A percentile compares a stretch with the other conserved stretches of the same genome.
Evolutionary conservation across 257 asterid genomes (phyloP).

Genomic region (Pogostemon cablin): DNA sequence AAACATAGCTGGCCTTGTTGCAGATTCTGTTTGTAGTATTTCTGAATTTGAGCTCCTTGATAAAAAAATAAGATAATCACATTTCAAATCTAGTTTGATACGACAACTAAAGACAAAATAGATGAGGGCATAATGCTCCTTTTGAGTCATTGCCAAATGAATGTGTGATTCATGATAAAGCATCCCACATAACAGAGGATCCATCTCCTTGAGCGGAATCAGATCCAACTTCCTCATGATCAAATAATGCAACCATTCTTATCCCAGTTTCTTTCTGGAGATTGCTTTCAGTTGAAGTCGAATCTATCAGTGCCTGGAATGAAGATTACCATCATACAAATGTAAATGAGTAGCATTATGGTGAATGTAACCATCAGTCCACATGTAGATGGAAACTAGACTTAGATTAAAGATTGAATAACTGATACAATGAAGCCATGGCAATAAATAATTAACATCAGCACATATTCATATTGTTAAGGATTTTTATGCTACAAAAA

Average conservation of each 20-base stretch:
- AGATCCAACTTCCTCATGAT: constrained; percentile 98
- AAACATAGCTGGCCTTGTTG: background rate
- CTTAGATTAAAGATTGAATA: background rate
- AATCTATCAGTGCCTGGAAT: constrained; percentile 88
- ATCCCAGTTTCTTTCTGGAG: constrained; percentile 80
- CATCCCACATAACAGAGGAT: constrained; percentile 85
- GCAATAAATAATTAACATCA: too few relatives aligned
- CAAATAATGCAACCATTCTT: constrained; percentile 94
- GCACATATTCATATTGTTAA: too few relatives aligned
- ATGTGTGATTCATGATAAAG: constrained; percentile 81
- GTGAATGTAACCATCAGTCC: too few relatives aligned
- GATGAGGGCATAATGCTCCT: constrained; percentile 41
- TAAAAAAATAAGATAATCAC: background rate
- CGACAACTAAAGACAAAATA: background rate
- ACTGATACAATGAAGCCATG: background rate
- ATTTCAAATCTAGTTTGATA: background rate
- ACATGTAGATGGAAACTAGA: too few relatives aligned
- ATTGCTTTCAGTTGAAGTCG: constrained; percentile 67
- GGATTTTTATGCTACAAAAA: too few relatives aligned
- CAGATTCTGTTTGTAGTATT: background rate
- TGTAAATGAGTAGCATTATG: constrained; percentile 4
- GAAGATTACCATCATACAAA: constrained; percentile 25
- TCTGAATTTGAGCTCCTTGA: background rate
- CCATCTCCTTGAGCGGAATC: constrained; percentile 99
- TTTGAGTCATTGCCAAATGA: constrained; percentile 72